Evolutionary conservation across 2,329 filamentous ascomycete species (phyloP).

Genomic region (Pseudopyricularia javanii): DNA sequence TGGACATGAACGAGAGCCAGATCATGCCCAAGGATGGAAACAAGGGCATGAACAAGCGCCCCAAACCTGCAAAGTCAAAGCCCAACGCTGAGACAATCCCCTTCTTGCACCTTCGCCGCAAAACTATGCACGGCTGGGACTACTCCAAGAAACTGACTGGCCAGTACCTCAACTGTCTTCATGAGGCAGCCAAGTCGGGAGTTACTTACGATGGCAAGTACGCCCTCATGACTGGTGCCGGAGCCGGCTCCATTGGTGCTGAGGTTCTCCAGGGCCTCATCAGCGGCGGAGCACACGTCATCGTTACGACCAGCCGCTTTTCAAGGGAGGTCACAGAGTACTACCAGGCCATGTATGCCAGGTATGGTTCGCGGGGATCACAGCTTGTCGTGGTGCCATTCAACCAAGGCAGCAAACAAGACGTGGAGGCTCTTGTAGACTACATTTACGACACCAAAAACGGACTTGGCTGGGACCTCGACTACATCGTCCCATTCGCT

Average conservation of each 20-base stretch:
- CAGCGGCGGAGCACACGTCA: slow-evolving; percentile 89
- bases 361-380: slow-evolving; percentile 84
- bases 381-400: slow-evolving; percentile 97
- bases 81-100: slow-evolving; percentile 96
- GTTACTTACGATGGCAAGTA: slow-evolving; percentile 92
- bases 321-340: slow-evolving; percentile 97
- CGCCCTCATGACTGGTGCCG: slow-evolving; percentile 94
- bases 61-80: slow-evolving; percentile 50
- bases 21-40: slow-evolving; percentile 87
- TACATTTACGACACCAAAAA: slow-evolving; percentile 97
- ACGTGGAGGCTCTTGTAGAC: slow-evolving; percentile 83
- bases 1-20: slow-evolving; percentile 96
- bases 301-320: slow-evolving; percentile 94
- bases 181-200: slow-evolving; percentile 75
- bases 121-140: slow-evolving; percentile 89
- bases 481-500: slow-evolving; percentile 91
- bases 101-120: slow-evolving; percentile 93
- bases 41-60: slow-evolving; percentile 44
- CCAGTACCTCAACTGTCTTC: slow-evolving; percentile 81
- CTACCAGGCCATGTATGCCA: slow-evolving; percentile 97
- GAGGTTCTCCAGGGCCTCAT: slow-evolving; percentile 93
- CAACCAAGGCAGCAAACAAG: slow-evolving; percentile 97
- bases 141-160: slow-evolving; percentile 98
- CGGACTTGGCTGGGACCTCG: slow-evolving; percentile 94
- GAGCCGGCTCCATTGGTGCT: slow-evolving; percentile 93